Evolutionary conservation across 768 basidiomycete species (phyloP).

Genomic region (Pisolithus orientalis): DNA sequence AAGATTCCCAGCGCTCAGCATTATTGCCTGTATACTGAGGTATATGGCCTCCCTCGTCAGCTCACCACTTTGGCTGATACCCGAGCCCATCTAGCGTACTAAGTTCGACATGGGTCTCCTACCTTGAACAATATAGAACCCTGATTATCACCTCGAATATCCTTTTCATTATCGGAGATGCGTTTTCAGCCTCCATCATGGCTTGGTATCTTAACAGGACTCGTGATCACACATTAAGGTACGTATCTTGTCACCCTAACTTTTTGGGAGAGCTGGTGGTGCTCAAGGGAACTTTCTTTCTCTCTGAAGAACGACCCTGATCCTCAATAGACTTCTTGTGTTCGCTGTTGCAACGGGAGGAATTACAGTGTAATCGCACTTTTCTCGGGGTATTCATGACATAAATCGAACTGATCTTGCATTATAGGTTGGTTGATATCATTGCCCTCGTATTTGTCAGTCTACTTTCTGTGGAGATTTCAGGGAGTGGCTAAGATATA

Average conservation of each 20-base stretch:
- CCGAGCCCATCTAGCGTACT: background rate
- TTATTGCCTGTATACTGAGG: constrained; percentile 2
- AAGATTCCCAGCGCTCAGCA: background rate
- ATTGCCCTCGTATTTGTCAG: constrained; percentile 20
- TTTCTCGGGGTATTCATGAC: background rate
- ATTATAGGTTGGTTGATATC: constrained; percentile 18
- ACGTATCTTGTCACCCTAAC: background rate
- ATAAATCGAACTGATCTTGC: background rate
- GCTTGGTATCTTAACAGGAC: constrained; percentile 2
- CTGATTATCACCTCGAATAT: background rate
- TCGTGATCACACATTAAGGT: background rate
- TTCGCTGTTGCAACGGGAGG: constrained; percentile 23
- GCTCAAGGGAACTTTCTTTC: too few relatives aligned
- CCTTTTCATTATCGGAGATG: constrained; percentile 8
- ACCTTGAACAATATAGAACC: background rate
- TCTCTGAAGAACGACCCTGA: background rate
- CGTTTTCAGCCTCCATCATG: constrained; percentile 2
- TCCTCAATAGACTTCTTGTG: constrained; percentile 8
- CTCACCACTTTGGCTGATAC: background rate
- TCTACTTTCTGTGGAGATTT: background rate
- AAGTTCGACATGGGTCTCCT: constrained; percentile 1
- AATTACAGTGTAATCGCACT: constrained; percentile 15
- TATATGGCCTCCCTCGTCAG: background rate
- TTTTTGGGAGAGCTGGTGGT: too few relatives aligned
- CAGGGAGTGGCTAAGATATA: background rate